Percentiles rank a stretch among this genome's conserved stretches.
Conservation (phyloP, 139 green algal genomes). For the Penium margaritaceum region DNA sequence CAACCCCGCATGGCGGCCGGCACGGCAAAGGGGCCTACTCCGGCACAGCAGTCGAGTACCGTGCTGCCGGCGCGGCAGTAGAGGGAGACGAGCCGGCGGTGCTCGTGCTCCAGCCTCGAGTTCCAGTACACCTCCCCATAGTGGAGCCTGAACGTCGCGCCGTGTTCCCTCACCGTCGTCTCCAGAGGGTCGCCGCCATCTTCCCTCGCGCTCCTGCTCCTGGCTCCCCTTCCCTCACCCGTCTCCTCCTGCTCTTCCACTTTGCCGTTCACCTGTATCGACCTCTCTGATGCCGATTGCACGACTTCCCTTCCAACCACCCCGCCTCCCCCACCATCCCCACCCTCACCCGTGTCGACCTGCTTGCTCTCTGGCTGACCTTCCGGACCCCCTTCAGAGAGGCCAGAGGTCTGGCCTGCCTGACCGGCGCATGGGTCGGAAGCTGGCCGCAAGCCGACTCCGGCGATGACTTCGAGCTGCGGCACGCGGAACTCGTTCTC, state of each 20-base stretch:
- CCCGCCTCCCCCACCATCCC: too few species aligned
- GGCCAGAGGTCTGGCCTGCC: too few species aligned
- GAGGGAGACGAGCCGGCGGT: constrained; percentile 65
- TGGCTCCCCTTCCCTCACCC: too few species aligned
- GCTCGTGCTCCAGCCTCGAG: constrained; percentile 86
- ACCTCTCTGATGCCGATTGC: too few species aligned
- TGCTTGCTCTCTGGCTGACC: too few species aligned
- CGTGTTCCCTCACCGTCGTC: constrained; percentile 78
- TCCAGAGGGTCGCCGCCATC: constrained; percentile 46
- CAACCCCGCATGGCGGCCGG: constrained; percentile 74
- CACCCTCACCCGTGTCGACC: too few species aligned
- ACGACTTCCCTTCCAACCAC: too few species aligned
- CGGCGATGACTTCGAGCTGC: constrained; percentile 85
- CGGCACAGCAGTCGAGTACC: constrained; percentile 57
- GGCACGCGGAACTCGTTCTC: constrained; percentile 92
- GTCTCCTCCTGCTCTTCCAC: too few species aligned
- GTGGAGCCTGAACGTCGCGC: constrained; percentile 75
- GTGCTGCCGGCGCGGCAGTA: constrained; percentile 47
- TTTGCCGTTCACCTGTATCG: too few species aligned
- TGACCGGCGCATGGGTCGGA: too few species aligned
- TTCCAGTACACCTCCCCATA: constrained; percentile 97
- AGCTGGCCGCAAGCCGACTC: constrained; percentile 56
- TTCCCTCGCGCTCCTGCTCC: too few species aligned
- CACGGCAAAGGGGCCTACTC: constrained; percentile 92
- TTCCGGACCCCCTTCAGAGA: too few species aligned